Percentiles rank a stretch among this genome's conserved stretches.
Evolutionary conservation across 1,284 basidiomycete species (phyloP).

Genomic region (Pseudozyma thailandica): DNA sequence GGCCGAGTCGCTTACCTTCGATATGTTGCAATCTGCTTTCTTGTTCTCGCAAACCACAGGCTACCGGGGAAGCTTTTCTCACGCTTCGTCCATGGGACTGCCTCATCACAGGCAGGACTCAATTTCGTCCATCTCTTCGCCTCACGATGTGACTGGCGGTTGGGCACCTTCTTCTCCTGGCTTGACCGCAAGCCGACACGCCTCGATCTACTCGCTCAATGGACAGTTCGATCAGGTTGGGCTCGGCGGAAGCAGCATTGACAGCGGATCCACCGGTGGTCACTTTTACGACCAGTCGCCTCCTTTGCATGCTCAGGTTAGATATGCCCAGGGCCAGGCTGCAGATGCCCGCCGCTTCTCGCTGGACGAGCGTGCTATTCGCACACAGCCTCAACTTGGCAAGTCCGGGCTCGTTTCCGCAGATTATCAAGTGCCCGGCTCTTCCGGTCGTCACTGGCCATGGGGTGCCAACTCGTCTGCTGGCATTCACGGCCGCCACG

Average conservation of each 20-base stretch:
- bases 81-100: constrained; percentile 32
- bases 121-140: constrained; percentile 46
- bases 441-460: constrained; percentile 50
- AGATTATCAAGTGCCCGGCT: constrained; percentile 42
- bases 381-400: constrained; percentile 42
- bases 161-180: constrained; percentile 51
- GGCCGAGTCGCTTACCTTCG: constrained; percentile 5
- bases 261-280: constrained; percentile 42
- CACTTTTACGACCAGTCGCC: constrained; percentile 52
- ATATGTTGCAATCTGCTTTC: background rate
- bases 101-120: constrained; percentile 49
- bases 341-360: constrained; percentile 50
- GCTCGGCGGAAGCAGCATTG: constrained; percentile 35
- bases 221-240: constrained; percentile 53
- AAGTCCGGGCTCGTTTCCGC: constrained; percentile 46
- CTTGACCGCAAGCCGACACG: constrained; percentile 43
- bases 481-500: constrained; percentile 43
- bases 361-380: constrained; percentile 47
- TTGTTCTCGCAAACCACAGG: constrained; percentile 9
- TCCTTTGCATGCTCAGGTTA: constrained; percentile 43
- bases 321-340: constrained; percentile 44
- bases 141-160: constrained; percentile 43
- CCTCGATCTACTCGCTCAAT: constrained; percentile 51
- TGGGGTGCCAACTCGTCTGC: constrained; percentile 38
- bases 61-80: constrained; percentile 50